Percentiles rank a stretch among this genome's conserved stretches.
Conservation (phyloP, 2,329 filamentous ascomycete genomes). For the Helotiales sp. region DNA sequence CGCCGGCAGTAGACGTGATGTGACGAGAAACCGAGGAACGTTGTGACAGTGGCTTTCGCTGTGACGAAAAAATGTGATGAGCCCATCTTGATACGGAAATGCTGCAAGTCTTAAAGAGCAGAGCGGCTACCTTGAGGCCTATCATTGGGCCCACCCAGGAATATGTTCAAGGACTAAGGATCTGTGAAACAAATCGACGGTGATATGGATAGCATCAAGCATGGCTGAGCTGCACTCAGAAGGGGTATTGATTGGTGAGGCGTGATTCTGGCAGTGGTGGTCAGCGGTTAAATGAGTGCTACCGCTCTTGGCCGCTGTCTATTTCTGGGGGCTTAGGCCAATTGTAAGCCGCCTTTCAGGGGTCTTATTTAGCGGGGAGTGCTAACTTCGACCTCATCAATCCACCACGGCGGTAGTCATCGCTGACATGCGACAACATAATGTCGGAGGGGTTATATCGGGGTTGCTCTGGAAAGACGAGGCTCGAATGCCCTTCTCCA, state of each 20-base stretch:
- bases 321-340: constrained; percentile 22
- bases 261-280: constrained; percentile 12
- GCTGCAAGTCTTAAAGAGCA: constrained; percentile 30
- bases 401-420: constrained; percentile 20
- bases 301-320: constrained; percentile 23
- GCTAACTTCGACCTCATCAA: constrained; percentile 24
- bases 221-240: background rate
- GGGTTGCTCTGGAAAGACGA: constrained; percentile 1
- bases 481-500: background rate
- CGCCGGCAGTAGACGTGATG: constrained; percentile 30
- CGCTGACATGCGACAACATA: constrained; percentile 26
- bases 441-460: constrained; percentile 22
- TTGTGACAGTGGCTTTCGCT: constrained; percentile 23
- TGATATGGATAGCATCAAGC: constrained; percentile 23
- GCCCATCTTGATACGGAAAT: constrained; percentile 27
- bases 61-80: constrained; percentile 28
- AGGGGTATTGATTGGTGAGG: constrained; percentile 27
- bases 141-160: constrained; percentile 36
- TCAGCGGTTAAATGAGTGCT: constrained; percentile 29
- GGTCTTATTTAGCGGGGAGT: constrained; percentile 23
- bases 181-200: constrained; percentile 38
- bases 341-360: constrained; percentile 12
- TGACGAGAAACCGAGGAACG: constrained; percentile 26
- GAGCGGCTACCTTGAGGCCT: constrained; percentile 36
- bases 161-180: constrained; percentile 18